Base-by-base conservation (phyloP, 2,329 filamentous ascomycete genomes). In the Calonectria pauciramosa region DNA sequence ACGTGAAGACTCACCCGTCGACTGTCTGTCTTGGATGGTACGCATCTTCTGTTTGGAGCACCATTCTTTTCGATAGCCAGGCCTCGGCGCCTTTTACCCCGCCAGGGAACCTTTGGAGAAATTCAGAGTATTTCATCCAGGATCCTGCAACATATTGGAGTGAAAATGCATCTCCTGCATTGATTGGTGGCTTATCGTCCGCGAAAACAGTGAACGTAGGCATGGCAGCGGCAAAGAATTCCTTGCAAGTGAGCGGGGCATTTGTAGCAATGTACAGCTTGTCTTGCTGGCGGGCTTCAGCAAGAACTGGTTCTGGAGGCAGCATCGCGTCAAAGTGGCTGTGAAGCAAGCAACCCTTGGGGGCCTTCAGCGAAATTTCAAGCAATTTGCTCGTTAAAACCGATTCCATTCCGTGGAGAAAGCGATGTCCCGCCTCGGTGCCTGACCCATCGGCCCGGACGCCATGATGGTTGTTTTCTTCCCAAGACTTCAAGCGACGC, bases 321-420 rank as follows among this genome's bases (percentile, higher is more conserved):
- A 63, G 34, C 56, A 63, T 63, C 3, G 56, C 56, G 8, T 63
- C 56, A 10, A 63, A 63, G 56, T 63, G 56, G 23, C 56, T 63
- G 36, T 63, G 56, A 1, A 63, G 56, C n/a, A 63, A 63, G 34
- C 34, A 41, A 8, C 56, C 56, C 16, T 63, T 63, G 34, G 56
- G 56, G 4, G 56, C 56, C 10, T 28, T 63, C 7, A 41, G 56
- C 8, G 56, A 36, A 63, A 63, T 63, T 28, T 44, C 23, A 6
- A 63, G 56, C 36, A 63, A 63, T n/a, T 41, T 63, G 56, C 56
- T 63, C 16, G 26, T 63, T 6, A 36, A 28, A 10, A 63, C 14
- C 0, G 56, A 41, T 0, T 63, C 56, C 1, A 28, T 28, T 4
- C 56, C 56, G 14, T 41, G 16, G 56, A 63, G 56, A 23, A 63